Conservation (phyloP, 306 rosid species). For the Abrus precatorius region DNA sequence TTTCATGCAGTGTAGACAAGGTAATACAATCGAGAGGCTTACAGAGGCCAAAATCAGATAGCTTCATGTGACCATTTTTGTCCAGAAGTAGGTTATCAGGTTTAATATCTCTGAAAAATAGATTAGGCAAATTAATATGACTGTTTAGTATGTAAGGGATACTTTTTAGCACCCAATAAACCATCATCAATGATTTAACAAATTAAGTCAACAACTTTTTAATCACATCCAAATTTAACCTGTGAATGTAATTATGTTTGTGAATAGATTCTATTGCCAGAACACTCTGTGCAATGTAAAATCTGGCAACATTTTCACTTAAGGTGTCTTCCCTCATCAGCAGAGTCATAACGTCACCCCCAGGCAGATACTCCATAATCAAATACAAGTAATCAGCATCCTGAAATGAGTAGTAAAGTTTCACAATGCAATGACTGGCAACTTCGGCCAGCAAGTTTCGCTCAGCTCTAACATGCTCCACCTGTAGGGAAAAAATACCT, state of each 20-base stretch:
- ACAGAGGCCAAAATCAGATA: constrained; percentile 98
- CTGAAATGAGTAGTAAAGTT: constrained; percentile 98
- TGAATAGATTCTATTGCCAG: constrained; percentile 98
- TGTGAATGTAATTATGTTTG: constrained; percentile 94
- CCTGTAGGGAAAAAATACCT: constrained; percentile 60
- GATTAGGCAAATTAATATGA: constrained; percentile 43
- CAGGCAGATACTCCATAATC: constrained; percentile 98
- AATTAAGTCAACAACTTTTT: constrained; percentile 33
- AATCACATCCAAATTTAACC: constrained; percentile 58
- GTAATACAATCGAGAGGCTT: constrained; percentile 94
- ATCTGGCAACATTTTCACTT: constrained; percentile 82
- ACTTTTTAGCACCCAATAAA: constrained; percentile 33
- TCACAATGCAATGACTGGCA: constrained; percentile 97
- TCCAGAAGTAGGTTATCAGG: constrained; percentile 97
- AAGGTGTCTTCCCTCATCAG: constrained; percentile 96
- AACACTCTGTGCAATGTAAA: constrained; percentile 97
- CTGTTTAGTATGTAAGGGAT: constrained; percentile 35
- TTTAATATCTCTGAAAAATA: constrained; percentile 87
- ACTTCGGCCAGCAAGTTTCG: constrained; percentile 98
- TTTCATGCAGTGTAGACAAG: constrained; percentile 92
- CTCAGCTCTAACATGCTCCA: constrained; percentile 99
- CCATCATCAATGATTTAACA: constrained; percentile 33
- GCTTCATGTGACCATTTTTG: constrained; percentile 97
- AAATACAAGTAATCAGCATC: constrained; percentile 91
- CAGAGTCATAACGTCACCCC: constrained; percentile 98